A percentile compares a stretch with the other conserved stretches of the same genome.
Conservation (phyloP, 768 basidiomycete species). For the Tricholoma saponaceum region DNA sequence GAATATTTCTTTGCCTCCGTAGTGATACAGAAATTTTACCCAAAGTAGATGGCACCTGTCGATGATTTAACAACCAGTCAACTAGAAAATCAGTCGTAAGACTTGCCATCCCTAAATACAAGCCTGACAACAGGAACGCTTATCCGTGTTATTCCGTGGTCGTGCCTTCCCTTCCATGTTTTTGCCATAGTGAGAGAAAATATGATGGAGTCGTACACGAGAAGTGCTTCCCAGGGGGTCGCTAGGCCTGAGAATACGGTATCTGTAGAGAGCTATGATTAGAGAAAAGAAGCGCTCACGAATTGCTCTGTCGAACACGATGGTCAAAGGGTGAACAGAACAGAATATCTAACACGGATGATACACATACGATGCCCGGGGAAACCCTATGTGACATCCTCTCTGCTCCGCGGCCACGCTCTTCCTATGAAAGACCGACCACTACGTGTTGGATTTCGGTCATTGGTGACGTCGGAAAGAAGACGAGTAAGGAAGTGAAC, state of each 20-base stretch:
- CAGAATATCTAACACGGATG: background rate
- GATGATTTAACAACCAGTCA: background rate
- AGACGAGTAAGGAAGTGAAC: conserved; percentile 13
- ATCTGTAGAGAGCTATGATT: background rate
- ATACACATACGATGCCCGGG: conserved; percentile 24
- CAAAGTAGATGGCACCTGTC: conserved; percentile 52
- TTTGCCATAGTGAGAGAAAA: conserved; percentile 45
- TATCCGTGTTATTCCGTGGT: conserved; percentile 19
- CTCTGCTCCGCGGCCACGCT: conserved; percentile 15
- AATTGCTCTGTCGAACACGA: conserved; percentile 10
- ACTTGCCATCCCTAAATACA: conserved; percentile 46
- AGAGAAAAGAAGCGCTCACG: conserved; percentile 6
- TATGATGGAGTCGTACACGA: conserved; percentile 43
- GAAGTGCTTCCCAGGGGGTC: conserved; percentile 47
- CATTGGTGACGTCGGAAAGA: background rate
- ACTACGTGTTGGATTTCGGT: conserved; percentile 24
- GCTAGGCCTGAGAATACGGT: conserved; percentile 24
- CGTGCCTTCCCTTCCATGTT: conserved; percentile 33
- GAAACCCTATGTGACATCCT: conserved; percentile 34
- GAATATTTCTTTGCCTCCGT: background rate
- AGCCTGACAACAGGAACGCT: conserved; percentile 35
- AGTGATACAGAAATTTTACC: conserved; percentile 29
- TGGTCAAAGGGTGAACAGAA: background rate
- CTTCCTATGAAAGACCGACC: conserved; percentile 39
- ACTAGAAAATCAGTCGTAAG: background rate